Conservation (phyloP, 148 eudicot genomes). For the Rhododendron simsii region DNA sequence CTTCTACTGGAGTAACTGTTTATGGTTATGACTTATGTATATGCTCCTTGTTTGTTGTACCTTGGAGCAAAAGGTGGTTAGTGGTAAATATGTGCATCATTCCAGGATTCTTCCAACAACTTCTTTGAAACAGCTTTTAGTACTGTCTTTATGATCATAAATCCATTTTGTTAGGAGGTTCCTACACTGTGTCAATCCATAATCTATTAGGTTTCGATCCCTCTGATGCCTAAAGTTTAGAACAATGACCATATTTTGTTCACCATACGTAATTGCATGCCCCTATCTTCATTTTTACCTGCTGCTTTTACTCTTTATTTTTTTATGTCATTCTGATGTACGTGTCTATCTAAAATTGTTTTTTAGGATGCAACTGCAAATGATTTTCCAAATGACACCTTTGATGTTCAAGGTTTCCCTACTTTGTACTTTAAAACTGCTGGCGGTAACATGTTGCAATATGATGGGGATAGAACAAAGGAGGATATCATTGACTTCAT, state of each 20-base stretch:
- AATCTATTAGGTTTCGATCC: neutral
- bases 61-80: neutral
- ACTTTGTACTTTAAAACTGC: slow-evolving; percentile 61
- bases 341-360: neutral
- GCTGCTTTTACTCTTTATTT: neutral
- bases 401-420: slow-evolving; percentile 65
- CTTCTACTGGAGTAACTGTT: neutral
- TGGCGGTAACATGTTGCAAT: slow-evolving; percentile 37
- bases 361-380: slow-evolving; percentile 66
- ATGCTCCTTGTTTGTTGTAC: neutral
- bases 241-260: neutral
- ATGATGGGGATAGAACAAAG: slow-evolving; percentile 53
- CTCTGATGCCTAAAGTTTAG: neutral
- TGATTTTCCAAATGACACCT: slow-evolving; percentile 42
- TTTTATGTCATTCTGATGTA: neutral
- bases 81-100: neutral
- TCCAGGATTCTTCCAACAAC: neutral
- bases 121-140: neutral
- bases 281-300: neutral
- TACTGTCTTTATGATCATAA: neutral
- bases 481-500: slow-evolving; percentile 52
- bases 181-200: neutral
- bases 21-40: neutral
- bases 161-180: neutral
- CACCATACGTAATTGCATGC: neutral